Conservation (phyloP, 257 asterid genomes). For the Salvia hispanica region DNA sequence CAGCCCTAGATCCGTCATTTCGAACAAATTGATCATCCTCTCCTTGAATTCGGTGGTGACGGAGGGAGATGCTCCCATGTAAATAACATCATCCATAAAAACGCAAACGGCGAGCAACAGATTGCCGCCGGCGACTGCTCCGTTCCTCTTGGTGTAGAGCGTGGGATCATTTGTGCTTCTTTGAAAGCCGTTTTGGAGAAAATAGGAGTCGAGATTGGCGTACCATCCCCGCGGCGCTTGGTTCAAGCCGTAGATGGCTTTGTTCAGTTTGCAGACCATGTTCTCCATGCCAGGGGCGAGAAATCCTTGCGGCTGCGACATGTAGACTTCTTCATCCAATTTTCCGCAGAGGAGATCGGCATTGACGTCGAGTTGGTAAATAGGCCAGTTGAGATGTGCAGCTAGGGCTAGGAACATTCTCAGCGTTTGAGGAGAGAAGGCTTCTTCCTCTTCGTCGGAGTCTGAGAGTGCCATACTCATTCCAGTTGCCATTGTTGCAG, state of each 20-base stretch:
- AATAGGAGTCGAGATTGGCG: not conserved
- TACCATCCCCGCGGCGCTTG: not conserved
- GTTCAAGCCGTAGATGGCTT: not conserved
- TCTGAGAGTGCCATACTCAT: too few relatives aligned
- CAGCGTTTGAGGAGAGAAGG: conserved; percentile 19
- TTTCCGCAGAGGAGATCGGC: not conserved
- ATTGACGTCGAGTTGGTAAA: conserved; percentile 25
- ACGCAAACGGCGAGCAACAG: not conserved
- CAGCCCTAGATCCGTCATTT: too few relatives aligned
- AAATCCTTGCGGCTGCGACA: conserved; percentile 3
- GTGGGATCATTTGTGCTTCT: conserved; percentile 21
- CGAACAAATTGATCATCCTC: too few relatives aligned
- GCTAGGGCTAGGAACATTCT: conserved; percentile 16
- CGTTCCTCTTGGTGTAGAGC: conserved; percentile 21
- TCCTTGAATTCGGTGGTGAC: too few relatives aligned
- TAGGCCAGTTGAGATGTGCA: not conserved
- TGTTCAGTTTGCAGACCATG: not conserved
- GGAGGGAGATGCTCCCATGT: too few relatives aligned
- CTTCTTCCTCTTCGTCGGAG: not conserved
- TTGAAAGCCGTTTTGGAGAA: not conserved
- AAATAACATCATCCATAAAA: too few relatives aligned
- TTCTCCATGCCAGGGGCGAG: not conserved
- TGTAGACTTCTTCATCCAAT: not conserved
- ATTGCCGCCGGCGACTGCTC: too few relatives aligned
- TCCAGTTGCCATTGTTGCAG: too few relatives aligned